Evolutionary conservation across 768 basidiomycete species (phyloP).

Genomic region (Hemileccinum impolitum): DNA sequence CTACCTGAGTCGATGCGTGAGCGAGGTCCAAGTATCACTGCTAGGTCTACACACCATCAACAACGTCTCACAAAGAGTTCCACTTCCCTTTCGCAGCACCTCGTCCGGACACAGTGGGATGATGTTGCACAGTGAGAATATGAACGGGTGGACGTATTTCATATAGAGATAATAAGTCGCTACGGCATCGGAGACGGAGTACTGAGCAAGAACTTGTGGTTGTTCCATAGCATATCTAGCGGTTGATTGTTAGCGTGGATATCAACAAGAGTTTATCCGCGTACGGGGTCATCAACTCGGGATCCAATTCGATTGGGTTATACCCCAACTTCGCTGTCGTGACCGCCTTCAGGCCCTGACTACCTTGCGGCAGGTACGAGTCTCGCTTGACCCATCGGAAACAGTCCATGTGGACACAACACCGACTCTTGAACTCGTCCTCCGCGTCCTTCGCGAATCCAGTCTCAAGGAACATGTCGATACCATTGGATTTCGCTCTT

Average conservation of each 20-base stretch:
- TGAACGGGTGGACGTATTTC: constrained; percentile 99
- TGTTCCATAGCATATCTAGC: constrained; percentile 92
- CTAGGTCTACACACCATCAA: constrained; percentile 71
- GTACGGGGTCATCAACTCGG: constrained; percentile 98
- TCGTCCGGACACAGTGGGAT: constrained; percentile 97
- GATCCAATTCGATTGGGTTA: constrained; percentile 94
- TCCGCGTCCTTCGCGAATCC: constrained; percentile 91
- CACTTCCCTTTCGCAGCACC: constrained; percentile 91
- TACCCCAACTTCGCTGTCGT: constrained; percentile 96
- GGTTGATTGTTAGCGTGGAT: neutral
- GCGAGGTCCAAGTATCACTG: neutral
- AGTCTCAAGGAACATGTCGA: constrained; percentile 94
- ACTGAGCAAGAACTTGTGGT: constrained; percentile 91
- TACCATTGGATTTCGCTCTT: constrained; percentile 79
- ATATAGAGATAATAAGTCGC: constrained; percentile 99
- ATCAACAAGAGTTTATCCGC: constrained; percentile 27
- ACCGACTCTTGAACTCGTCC: constrained; percentile 91
- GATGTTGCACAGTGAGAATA: constrained; percentile 98
- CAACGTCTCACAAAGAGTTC: constrained; percentile 95
- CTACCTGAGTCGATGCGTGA: constrained; percentile 60
- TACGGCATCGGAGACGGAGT: constrained; percentile 99
- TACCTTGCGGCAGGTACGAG: constrained; percentile 96
- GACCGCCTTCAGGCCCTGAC: constrained; percentile 97
- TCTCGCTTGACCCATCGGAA: constrained; percentile 99
- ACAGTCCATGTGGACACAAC: constrained; percentile 97